Evolutionary conservation across 441 rosid species (phyloP).

Genomic region (Breynia disticha): DNA sequence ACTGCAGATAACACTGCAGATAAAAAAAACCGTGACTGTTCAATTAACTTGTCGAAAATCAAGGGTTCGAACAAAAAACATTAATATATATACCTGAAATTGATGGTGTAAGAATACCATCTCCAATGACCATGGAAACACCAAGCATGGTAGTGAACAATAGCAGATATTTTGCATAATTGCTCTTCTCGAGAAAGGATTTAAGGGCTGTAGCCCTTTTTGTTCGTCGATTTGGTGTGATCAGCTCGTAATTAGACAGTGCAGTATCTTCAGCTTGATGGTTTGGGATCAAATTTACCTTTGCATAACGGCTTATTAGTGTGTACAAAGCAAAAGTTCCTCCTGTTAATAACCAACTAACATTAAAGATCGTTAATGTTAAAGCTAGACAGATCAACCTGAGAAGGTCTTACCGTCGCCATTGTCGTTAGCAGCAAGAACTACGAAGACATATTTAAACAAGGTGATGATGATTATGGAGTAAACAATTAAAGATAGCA

Average conservation of each 20-base stretch:
- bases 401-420: slow-evolving; percentile 23
- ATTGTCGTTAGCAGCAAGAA: slow-evolving; percentile 25
- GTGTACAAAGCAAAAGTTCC: too few species aligned
- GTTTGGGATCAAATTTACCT: too few species aligned
- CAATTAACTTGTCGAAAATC: too few species aligned
- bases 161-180: slow-evolving; percentile 17
- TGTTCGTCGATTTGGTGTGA: slow-evolving; percentile 1
- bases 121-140: slow-evolving; percentile 47
- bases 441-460: slow-evolving; percentile 25
- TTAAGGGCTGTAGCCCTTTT: slow-evolving; percentile 22
- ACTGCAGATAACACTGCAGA: slow-evolving; percentile 34
- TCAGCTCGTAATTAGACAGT: slow-evolving; percentile 6
- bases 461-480: slow-evolving; percentile 22
- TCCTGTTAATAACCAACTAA: too few species aligned
- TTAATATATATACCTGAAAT: slow-evolving; percentile 26
- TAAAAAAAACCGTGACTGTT: background rate
- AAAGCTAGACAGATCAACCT: too few species aligned
- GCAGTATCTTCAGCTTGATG: too few species aligned
- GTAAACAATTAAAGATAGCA: slow-evolving; percentile 27
- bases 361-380: too few species aligned
- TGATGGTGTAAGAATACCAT: slow-evolving; percentile 39
- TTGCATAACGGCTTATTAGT: too few species aligned
- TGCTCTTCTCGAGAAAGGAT: slow-evolving; percentile 13
- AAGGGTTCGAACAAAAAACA: too few species aligned
- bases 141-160: slow-evolving; percentile 30